Evolutionary conservation across 2,329 filamentous ascomycete genomes (phyloP).

Genomic region (Metarhizium humberi): DNA sequence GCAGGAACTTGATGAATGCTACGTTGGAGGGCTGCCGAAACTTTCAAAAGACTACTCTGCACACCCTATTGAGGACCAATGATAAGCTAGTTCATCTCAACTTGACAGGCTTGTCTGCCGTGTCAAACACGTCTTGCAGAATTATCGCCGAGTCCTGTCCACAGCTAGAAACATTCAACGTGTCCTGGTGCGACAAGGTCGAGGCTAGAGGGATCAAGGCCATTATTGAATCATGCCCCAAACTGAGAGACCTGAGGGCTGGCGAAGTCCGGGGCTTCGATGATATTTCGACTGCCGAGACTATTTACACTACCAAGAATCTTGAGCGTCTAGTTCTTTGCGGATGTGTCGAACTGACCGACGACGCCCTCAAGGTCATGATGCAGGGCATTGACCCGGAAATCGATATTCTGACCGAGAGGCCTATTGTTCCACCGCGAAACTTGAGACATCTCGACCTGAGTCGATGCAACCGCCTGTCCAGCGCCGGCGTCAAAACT

Average conservation of each 20-base stretch:
- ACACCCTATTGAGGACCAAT: conserved; percentile 67
- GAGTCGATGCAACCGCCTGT: conserved; percentile 67
- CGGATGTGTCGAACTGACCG: conserved; percentile 69
- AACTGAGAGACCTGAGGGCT: conserved; percentile 69
- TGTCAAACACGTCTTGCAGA: conserved; percentile 77
- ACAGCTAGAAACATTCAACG: conserved; percentile 73
- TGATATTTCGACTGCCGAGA: conserved; percentile 59
- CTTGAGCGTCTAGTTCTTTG: conserved; percentile 76
- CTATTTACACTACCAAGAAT: conserved; percentile 70
- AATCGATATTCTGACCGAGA: conserved; percentile 70
- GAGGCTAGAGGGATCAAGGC: conserved; percentile 66
- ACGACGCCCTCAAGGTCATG: conserved; percentile 64
- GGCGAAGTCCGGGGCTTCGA: conserved; percentile 77
- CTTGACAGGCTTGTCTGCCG: conserved; percentile 68
- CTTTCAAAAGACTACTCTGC: conserved; percentile 67
- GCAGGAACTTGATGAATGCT: conserved; percentile 77
- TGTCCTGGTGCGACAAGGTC: conserved; percentile 88
- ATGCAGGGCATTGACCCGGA: conserved; percentile 68
- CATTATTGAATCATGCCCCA: conserved; percentile 63
- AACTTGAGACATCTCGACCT: conserved; percentile 78
- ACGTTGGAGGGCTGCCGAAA: conserved; percentile 86
- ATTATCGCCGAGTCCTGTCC: conserved; percentile 76
- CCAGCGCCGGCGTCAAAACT: conserved; percentile 59
- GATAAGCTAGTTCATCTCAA: conserved; percentile 74
- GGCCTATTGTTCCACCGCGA: conserved; percentile 66